Evolutionary conservation across 2,329 filamentous ascomycete species (phyloP).

Genomic region (Penicillium glabrum): DNA sequence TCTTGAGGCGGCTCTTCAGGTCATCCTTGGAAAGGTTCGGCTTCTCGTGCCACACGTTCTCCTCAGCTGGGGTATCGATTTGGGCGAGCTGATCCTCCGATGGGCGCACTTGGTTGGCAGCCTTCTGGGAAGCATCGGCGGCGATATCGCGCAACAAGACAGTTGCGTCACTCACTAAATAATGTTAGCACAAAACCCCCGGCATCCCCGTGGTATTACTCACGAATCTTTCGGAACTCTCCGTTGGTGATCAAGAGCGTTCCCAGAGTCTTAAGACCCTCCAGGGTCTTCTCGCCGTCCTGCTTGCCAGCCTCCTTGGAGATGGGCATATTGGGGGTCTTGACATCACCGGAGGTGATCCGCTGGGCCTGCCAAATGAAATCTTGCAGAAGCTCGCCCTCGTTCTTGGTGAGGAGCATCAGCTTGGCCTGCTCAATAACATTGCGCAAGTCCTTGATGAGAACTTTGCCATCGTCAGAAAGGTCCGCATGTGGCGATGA

Average conservation of each 20-base stretch:
- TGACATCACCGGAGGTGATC: slow-evolving; percentile 64
- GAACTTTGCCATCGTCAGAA: slow-evolving; percentile 75
- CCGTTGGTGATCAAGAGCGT: slow-evolving; percentile 92
- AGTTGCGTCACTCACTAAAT: slow-evolving; percentile 71
- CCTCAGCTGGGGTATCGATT: slow-evolving; percentile 79
- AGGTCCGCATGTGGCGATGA: slow-evolving; percentile 71
- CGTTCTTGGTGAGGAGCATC: slow-evolving; percentile 87
- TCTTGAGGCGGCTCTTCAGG: slow-evolving; percentile 61
- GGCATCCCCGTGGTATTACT: slow-evolving; percentile 36
- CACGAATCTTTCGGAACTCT: slow-evolving; percentile 87
- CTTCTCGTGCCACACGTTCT: slow-evolving; percentile 91
- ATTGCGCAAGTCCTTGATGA: slow-evolving; percentile 74
- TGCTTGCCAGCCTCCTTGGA: slow-evolving; percentile 76
- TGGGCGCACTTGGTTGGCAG: slow-evolving; percentile 73
- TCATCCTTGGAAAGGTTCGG: slow-evolving; percentile 74
- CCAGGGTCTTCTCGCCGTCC: slow-evolving; percentile 78
- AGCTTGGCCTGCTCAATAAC: slow-evolving; percentile 83
- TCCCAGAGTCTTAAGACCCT: slow-evolving; percentile 84
- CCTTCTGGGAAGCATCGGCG: slow-evolving; percentile 81
- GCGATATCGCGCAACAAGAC: slow-evolving; percentile 86
- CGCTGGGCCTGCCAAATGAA: slow-evolving; percentile 93
- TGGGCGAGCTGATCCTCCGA: slow-evolving; percentile 72
- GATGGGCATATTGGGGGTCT: slow-evolving; percentile 65
- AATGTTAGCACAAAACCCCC: slow-evolving; percentile 15
- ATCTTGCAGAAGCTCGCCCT: slow-evolving; percentile 90